These are phyloP conservation scores for Sphaerobolus stellatus DNA, from an alignment of 1,284 basidiomycete species.

Conservation along the genomic window DNA sequence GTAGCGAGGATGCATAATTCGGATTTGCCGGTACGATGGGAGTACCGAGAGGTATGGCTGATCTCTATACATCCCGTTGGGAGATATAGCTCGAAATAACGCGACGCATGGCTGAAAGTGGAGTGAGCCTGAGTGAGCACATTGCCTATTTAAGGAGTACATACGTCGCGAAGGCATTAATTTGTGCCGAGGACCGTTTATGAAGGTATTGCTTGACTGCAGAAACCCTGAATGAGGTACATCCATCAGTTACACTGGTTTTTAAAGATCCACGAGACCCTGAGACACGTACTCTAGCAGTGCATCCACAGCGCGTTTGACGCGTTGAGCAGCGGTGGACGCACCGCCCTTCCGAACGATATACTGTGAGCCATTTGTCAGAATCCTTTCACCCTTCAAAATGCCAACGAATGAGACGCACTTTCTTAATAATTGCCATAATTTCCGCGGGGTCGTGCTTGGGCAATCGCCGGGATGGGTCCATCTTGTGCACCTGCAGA, in stretches of 20 bases:
- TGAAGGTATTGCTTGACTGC: constrained; percentile 73
- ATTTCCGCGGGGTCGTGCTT: constrained; percentile 67
- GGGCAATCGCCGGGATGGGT: constrained; percentile 66
- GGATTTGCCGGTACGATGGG: constrained; percentile 82
- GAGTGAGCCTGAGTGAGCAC: constrained; percentile 21
- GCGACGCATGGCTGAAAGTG: constrained; percentile 69
- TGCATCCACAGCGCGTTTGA: constrained; percentile 63
- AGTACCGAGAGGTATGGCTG: constrained; percentile 81
- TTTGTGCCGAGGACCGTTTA: constrained; percentile 71
- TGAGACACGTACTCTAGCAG: constrained; percentile 60
- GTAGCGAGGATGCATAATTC: constrained; percentile 90
- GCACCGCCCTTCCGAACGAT: constrained; percentile 54
- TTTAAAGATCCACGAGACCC: constrained; percentile 15
- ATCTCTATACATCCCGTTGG: constrained; percentile 83
- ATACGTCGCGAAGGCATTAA: constrained; percentile 86
- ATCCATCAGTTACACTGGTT: not conserved
- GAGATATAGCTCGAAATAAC: constrained; percentile 82
- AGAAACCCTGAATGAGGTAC: constrained; percentile 50
- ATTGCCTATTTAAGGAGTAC: constrained; percentile 34
- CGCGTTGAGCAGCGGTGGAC: constrained; percentile 47
- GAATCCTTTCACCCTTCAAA: not conserved
- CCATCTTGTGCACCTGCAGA: constrained; percentile 83
- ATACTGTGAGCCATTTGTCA: constrained; percentile 41
- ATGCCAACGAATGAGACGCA: constrained; percentile 42
- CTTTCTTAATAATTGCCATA: constrained; percentile 70